Evolutionary conservation across 2,329 filamentous ascomycete genomes (phyloP).

Genomic region (Botryotinia calthae): DNA sequence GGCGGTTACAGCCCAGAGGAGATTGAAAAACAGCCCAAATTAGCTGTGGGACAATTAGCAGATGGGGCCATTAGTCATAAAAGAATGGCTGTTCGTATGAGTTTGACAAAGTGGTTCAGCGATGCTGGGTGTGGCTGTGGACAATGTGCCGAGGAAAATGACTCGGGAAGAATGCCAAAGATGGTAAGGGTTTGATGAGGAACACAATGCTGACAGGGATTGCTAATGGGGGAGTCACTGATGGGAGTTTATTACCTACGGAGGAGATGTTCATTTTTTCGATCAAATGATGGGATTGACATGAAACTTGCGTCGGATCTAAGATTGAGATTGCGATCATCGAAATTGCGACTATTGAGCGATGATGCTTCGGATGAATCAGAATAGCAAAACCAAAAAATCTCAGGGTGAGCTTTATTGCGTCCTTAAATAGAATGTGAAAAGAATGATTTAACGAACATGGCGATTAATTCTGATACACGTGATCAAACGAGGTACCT

Average conservation of each 20-base stretch:
- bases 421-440: too few relatives aligned
- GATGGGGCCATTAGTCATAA: constrained; percentile 13
- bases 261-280: background rate
- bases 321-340: background rate
- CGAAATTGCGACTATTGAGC: background rate
- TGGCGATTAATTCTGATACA: background rate
- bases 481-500: background rate
- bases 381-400: background rate
- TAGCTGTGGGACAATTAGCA: background rate
- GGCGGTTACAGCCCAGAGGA: constrained; percentile 1
- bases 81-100: constrained; percentile 21
- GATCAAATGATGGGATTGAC: background rate
- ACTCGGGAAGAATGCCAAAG: background rate
- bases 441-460: background rate
- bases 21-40: background rate
- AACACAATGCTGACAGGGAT: background rate
- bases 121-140: constrained; percentile 29
- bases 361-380: background rate
- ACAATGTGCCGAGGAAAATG: background rate
- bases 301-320: background rate
- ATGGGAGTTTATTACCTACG: background rate
- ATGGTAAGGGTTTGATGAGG: background rate
- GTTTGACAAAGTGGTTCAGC: constrained; percentile 33
- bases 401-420: too few relatives aligned
- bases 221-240: background rate